These are phyloP conservation scores for Vaccinium vitisidaea DNA, from an alignment of 148 eudicot genomes.

Conservation along the genomic window DNA sequence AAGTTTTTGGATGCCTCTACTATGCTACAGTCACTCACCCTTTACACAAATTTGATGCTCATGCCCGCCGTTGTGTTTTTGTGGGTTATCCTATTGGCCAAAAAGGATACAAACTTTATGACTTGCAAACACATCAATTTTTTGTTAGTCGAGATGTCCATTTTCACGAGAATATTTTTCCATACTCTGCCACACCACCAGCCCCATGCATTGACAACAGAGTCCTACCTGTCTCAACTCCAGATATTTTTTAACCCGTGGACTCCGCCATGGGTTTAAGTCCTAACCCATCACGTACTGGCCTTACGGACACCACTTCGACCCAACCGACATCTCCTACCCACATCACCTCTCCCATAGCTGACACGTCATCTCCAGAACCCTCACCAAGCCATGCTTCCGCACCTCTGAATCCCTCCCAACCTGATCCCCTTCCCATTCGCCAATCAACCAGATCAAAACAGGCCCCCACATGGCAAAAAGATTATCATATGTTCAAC, in stretches of 20 bases:
- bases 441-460: too few relatives aligned
- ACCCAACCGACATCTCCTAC: background rate
- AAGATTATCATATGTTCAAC: too few relatives aligned
- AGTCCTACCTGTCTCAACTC: background rate
- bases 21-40: background rate
- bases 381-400: background rate
- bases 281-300: background rate
- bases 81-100: background rate
- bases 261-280: background rate
- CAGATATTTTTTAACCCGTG: background rate
- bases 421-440: too few relatives aligned
- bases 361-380: background rate
- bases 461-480: too few relatives aligned
- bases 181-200: background rate
- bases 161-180: background rate
- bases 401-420: too few relatives aligned
- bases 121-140: background rate
- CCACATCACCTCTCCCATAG: background rate
- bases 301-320: background rate
- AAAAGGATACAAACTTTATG: slow-evolving; percentile 5
- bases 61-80: background rate
- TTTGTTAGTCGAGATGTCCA: background rate
- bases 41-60: background rate
- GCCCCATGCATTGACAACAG: background rate
- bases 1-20: background rate